phyloP scores from a whole-genome alignment of 2,329 filamentous ascomycete species.

The Aureobasidium sp. region DNA sequence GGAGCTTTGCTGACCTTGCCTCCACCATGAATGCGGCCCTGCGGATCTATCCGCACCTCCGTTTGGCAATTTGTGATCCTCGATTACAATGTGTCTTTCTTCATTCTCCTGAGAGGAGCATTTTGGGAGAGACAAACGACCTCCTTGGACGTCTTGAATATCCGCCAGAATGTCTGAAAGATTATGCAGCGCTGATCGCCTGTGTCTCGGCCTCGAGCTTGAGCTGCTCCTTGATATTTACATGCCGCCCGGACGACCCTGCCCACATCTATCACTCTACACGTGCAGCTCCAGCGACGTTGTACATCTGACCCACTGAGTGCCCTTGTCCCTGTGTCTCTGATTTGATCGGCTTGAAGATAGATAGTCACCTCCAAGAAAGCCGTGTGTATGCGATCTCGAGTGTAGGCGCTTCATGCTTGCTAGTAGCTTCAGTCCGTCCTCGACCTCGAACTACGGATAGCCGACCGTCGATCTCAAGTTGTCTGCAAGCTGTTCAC shows the following conservation, averaged over 20 bases:
- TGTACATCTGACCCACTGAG: not conserved
- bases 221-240: not conserved
- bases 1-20: constrained; percentile 2
- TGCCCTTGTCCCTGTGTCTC: not conserved
- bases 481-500: not conserved
- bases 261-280: not conserved
- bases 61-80: not conserved
- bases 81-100: not conserved
- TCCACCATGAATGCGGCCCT: not conserved
- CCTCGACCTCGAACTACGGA: not conserved
- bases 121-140: too few species aligned
- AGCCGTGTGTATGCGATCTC: too few species aligned
- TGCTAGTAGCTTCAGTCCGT: too few species aligned
- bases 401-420: not conserved
- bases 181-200: not conserved
- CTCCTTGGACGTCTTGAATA: not conserved
- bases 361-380: too few species aligned
- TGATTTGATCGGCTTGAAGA: not conserved
- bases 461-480: not conserved
- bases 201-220: not conserved
- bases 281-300: not conserved
- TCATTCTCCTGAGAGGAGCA: not conserved
- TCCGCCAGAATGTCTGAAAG: not conserved
- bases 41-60: not conserved
- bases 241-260: not conserved